Percentiles rank a stretch among this genome's conserved stretches.
These are phyloP conservation scores for Rhodocollybia butyracea DNA, from an alignment of 768 basidiomycete genomes.

Conservation along the genomic window DNA sequence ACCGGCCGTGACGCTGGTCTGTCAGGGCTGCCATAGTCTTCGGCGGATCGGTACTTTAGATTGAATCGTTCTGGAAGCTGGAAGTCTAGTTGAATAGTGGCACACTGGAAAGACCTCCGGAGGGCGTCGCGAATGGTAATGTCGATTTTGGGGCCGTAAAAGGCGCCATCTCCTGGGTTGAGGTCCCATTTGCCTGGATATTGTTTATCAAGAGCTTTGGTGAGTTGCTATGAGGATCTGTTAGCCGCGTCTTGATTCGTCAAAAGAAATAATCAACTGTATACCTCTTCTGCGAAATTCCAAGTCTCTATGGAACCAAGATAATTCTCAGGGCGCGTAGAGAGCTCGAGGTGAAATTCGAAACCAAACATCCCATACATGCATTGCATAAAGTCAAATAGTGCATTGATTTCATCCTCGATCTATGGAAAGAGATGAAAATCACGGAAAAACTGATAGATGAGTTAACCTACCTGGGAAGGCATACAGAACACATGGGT, in stretches of 20 bases:
- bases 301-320: constrained; percentile 89
- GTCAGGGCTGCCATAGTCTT: constrained; percentile 57
- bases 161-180: constrained; percentile 96
- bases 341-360: constrained; percentile 89
- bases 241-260: no score
- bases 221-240: constrained; percentile 61
- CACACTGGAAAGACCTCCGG: constrained; percentile 93
- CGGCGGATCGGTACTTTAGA: constrained; percentile 82
- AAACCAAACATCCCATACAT: constrained; percentile 95
- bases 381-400: constrained; percentile 95
- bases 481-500: constrained; percentile 99
- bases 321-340: constrained; percentile 93
- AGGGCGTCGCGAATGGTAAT: constrained; percentile 94
- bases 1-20: constrained; percentile 75
- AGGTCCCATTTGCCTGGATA: constrained; percentile 89
- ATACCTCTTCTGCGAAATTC: constrained; percentile 81
- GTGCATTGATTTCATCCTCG: constrained; percentile 75
- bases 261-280: no score
- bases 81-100: constrained; percentile 98
- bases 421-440: constrained; percentile 47
- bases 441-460: neutral
- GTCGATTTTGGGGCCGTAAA: constrained; percentile 99
- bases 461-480: constrained; percentile 54
- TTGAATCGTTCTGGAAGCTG: constrained; percentile 97
- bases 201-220: constrained; percentile 75